Percentiles rank a stretch among this genome's conserved stretches.
Conservation (phyloP, 2,329 filamentous ascomycete species). For the Aurifilum marmelostoma region DNA sequence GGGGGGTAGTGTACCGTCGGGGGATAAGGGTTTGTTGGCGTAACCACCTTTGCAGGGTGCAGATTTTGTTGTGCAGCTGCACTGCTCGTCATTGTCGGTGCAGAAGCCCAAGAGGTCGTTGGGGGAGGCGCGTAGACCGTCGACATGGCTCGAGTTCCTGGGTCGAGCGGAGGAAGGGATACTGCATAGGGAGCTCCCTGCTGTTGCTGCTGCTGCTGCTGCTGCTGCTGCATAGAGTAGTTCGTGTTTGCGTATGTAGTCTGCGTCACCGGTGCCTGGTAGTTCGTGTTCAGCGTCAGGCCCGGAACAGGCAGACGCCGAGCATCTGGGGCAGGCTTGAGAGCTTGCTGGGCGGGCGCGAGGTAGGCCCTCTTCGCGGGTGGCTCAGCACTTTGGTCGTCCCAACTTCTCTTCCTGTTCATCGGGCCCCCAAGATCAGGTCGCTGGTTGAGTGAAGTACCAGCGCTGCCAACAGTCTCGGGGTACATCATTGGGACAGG, state of each 20-base stretch:
- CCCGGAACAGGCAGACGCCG: slow-evolving; percentile 70
- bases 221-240: slow-evolving; percentile 35
- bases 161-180: slow-evolving; percentile 65
- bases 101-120: slow-evolving; percentile 42
- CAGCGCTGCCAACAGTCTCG: slow-evolving; percentile 15
- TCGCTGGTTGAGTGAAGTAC: slow-evolving; percentile 54
- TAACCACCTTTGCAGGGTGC: slow-evolving; percentile 39
- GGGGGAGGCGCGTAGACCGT: slow-evolving; percentile 70
- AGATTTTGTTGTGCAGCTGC: slow-evolving; percentile 34
- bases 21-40: slow-evolving; percentile 33
- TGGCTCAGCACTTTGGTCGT: slow-evolving; percentile 55
- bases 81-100: slow-evolving; percentile 40
- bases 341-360: slow-evolving; percentile 35
- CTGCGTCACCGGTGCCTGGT: slow-evolving; percentile 30
- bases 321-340: slow-evolving; percentile 36
- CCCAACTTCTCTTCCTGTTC: slow-evolving; percentile 55
- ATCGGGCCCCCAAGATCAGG: slow-evolving; percentile 40
- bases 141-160: slow-evolving; percentile 72
- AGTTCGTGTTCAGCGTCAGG: slow-evolving; percentile 64
- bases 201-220: neutral
- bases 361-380: slow-evolving; percentile 55
- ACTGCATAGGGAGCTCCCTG: slow-evolving; percentile 42
- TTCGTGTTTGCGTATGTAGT: slow-evolving; percentile 41
- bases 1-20: slow-evolving; percentile 33
- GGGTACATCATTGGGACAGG: slow-evolving; percentile 38